phyloP scores from a whole-genome alignment of 371 early-diverging fungal species.

The Actinomucor elegans region DNA sequence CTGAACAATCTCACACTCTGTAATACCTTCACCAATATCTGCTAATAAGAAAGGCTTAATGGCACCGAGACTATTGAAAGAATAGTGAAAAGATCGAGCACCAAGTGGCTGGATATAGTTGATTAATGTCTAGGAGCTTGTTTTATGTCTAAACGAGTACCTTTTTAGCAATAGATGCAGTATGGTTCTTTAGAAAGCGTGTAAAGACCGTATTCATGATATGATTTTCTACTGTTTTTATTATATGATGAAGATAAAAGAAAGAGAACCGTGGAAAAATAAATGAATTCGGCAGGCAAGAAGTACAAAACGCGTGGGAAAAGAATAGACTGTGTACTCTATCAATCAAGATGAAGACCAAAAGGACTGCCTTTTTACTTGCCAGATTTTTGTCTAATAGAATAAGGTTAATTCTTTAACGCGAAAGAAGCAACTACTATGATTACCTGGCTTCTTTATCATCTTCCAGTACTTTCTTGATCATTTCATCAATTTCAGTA shows the following conservation, averaged over 20 bases:
- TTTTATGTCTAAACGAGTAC: neutral
- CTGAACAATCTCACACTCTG: slow-evolving; percentile 94
- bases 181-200: neutral
- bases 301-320: slow-evolving; percentile 15
- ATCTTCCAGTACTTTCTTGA: slow-evolving; percentile 63
- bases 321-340: no score
- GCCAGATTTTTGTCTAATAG: no score
- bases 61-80: neutral
- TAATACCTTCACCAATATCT: slow-evolving; percentile 98
- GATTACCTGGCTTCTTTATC: slow-evolving; percentile 32
- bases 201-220: neutral
- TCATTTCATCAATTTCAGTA: slow-evolving; percentile 68
- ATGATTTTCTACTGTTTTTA: neutral
- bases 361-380: no score
- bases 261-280: slow-evolving; percentile 12
- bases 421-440: no score
- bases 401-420: no score
- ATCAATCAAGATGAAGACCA: no score
- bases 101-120: neutral
- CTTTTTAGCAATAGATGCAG: neutral
- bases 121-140: neutral
- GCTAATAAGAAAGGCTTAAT: slow-evolving; percentile 86
- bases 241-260: neutral
- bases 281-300: neutral
- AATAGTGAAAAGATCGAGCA: slow-evolving; percentile 3